Evolutionary conservation across 768 basidiomycete species (phyloP), one percentile per base, ranked within the genome.

Genomic region (Psilocybe sp.): DNA sequence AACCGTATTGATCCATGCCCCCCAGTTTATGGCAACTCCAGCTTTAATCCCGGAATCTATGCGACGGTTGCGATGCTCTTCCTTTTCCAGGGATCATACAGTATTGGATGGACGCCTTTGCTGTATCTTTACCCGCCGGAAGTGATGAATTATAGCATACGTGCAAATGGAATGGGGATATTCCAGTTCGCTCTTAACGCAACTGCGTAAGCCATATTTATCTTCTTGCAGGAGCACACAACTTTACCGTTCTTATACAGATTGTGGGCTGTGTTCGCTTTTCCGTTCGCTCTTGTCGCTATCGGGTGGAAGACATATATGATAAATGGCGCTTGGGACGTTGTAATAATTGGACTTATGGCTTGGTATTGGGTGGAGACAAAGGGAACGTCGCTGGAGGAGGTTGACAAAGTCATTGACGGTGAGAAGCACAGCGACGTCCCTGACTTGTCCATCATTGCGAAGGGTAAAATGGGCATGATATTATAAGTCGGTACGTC

Each of bases 341-440:
- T 50, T 23, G 37, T 56, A 10, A 56, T 56, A 34, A 49, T 56
- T 9, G 51, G 48, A 7, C 45, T 56, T 14, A 56, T 56, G 40
- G 40, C 45, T n/a, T 48, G 45, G 44, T 56, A 56, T 46, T 56
- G 55, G 55, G 55, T 56, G 1, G 55, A 56, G 40, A 56, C 55
- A 7, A 56, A 53, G 16, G 55, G 55, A 14, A 50, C 35, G 16
- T 47, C 51, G 36, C 36, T 56, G 37, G 55, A 56, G 47, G 55
- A 46, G 38, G 33, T 56, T 16, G 55, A 56, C 31, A 48, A 45
- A 32, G 47, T 51, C 14, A 53, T 56, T 20, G 55, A 53, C 23
- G 55, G 55, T 10, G 55, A 46, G 16, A 47, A 50, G 42, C 49
- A 53, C 31, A 46, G 51, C 49, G 49, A 50, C 15, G 49, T 44